A percentile compares a stretch with the other conserved stretches of the same genome.
Evolutionary conservation across 2,329 filamentous ascomycete species (phyloP).

Genomic region (Ramularia endophylla): DNA sequence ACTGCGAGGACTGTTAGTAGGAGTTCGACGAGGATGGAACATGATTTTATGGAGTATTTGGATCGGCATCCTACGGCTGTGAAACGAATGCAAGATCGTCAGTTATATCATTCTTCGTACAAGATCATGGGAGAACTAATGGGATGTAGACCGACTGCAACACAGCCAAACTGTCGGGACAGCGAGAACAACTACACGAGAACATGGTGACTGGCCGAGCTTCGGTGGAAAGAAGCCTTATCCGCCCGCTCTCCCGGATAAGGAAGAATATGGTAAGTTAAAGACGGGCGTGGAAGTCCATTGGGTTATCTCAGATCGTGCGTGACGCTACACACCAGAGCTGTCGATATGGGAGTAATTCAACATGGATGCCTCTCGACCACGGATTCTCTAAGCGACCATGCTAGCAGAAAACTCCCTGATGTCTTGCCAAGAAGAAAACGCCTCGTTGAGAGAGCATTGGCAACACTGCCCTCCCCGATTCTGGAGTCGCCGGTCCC

Average conservation of each 20-base stretch:
- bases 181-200: slow-evolving; percentile 30
- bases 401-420: no score
- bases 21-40: slow-evolving; percentile 38
- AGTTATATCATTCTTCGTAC: slow-evolving; percentile 3
- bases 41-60: slow-evolving; percentile 38
- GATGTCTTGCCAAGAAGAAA: no score
- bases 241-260: slow-evolving; percentile 66
- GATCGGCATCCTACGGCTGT: slow-evolving; percentile 65
- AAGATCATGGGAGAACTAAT: neutral
- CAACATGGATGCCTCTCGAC: no score
- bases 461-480: no score
- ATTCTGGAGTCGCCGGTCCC: no score
- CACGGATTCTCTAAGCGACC: no score
- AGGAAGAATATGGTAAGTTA: slow-evolving; percentile 57
- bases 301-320: no score
- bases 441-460: no score
- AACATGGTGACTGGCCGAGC: slow-evolving; percentile 31
- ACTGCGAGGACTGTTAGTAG: slow-evolving; percentile 9
- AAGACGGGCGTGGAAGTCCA: no score
- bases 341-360: no score
- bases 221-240: slow-evolving; percentile 39
- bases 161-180: slow-evolving; percentile 66
- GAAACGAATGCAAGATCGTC: slow-evolving; percentile 54
- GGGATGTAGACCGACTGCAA: slow-evolving; percentile 51
- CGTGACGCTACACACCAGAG: no score